These are phyloP conservation scores for Solanum rostratum DNA, from an alignment of 257 asterid genomes.

Conservation along the genomic window DNA sequence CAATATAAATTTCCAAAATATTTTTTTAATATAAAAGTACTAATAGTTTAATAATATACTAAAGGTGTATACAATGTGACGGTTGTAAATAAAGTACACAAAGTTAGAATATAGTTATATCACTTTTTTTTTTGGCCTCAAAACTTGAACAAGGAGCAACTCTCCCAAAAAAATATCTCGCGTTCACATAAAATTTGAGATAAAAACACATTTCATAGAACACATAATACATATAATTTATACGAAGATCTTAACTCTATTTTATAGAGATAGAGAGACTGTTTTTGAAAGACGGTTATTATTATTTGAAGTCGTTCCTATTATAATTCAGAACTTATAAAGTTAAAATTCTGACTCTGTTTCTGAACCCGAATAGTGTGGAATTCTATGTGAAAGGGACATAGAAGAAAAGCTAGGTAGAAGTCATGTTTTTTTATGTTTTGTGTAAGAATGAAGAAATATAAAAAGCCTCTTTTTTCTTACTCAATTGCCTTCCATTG, in stretches of 20 bases:
- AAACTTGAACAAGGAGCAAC: neutral
- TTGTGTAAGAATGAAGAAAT: neutral
- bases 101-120: neutral
- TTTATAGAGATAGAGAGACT: too few relatives aligned
- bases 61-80: neutral
- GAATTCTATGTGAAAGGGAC: neutral
- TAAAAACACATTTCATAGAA: rapidly evolving
- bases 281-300: neutral
- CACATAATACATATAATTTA: too few relatives aligned
- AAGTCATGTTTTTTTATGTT: neutral
- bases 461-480: neutral
- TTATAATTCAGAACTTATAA: neutral
- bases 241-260: too few relatives aligned
- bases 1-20: too few relatives aligned
- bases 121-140: neutral
- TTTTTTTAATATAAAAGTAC: too few relatives aligned
- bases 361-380: rapidly evolving
- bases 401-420: neutral
- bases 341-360: neutral
- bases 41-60: too few relatives aligned
- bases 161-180: neutral
- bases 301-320: neutral
- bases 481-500: neutral
- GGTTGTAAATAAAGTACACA: neutral
- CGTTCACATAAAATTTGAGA: neutral